phyloP scores from a whole-genome alignment of 2,329 filamentous ascomycete species.

The Fusarium cicatricum region DNA sequence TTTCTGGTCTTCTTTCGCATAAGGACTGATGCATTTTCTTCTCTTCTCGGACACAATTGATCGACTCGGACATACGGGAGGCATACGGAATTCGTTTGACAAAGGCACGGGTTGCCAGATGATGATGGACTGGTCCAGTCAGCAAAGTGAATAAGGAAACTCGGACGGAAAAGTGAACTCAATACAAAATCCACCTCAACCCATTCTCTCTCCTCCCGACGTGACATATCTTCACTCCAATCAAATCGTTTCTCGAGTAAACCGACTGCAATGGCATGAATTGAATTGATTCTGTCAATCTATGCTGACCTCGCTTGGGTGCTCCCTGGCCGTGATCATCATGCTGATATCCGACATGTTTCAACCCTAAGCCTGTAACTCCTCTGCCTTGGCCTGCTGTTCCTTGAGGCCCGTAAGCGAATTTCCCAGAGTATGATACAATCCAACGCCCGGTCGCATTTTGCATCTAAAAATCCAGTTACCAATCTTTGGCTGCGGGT shows the following conservation, averaged over 20 bases:
- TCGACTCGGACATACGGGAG: conserved; percentile 19
- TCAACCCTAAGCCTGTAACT: conserved; percentile 4
- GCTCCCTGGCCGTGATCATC: conserved; percentile 3
- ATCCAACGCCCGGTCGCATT: conserved; percentile 28
- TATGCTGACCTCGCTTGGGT: conserved; percentile 31
- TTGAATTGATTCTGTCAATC: conserved; percentile 35
- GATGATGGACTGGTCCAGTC: conserved; percentile 20
- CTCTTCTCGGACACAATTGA: conserved; percentile 19
- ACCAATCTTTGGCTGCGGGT: conserved; percentile 8
- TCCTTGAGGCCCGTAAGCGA: conserved; percentile 17
- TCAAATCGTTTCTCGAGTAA: not conserved
- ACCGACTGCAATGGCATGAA: not conserved
- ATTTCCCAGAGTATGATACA: conserved; percentile 30
- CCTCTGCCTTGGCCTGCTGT: conserved; percentile 13
- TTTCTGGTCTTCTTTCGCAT: not conserved
- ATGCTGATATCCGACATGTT: conserved; percentile 16
- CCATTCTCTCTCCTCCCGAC: not conserved
- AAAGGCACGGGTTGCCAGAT: conserved; percentile 16
- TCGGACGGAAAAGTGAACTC: not conserved
- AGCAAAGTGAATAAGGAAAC: conserved; percentile 1
- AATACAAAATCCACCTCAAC: conserved; percentile 12
- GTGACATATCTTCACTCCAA: not conserved
- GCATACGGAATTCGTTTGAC: conserved; percentile 2
- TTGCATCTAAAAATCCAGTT: conserved; percentile 6
- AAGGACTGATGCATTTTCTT: not conserved